Conservation (phyloP, 2,329 filamentous ascomycete species). For the Trichoderma breve region DNA sequence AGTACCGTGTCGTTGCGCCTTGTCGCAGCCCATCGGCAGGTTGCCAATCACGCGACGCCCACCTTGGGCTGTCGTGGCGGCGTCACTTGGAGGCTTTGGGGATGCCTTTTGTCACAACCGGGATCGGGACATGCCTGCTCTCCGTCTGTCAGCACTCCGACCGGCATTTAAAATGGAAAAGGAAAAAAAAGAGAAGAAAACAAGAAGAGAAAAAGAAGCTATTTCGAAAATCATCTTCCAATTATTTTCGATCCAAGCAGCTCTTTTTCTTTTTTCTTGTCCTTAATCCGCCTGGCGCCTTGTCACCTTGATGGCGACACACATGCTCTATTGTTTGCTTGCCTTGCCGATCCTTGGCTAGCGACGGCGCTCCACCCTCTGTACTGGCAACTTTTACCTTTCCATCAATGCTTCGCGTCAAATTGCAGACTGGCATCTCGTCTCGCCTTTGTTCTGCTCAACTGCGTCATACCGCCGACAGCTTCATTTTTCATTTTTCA, state of each 20-base stretch:
- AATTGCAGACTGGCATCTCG: not conserved
- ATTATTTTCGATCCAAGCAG: not conserved
- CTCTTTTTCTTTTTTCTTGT: not conserved
- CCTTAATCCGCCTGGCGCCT: slow-evolving; percentile 6
- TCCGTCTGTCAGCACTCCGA: not conserved
- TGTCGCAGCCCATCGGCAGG: slow-evolving; percentile 14
- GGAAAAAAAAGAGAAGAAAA: not conserved
- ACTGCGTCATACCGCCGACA: not conserved
- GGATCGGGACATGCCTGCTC: not conserved
- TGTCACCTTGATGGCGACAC: slow-evolving; percentile 12
- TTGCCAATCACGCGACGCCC: slow-evolving; percentile 14
- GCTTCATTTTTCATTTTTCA: not conserved
- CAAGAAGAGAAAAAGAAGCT: not conserved
- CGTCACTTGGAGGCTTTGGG: not conserved
- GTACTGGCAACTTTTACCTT: not conserved
- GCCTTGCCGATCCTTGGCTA: slow-evolving; percentile 16
- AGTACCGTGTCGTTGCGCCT: slow-evolving; percentile 13
- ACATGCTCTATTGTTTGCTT: slow-evolving; percentile 14
- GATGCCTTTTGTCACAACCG: not conserved
- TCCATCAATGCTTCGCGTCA: not conserved
- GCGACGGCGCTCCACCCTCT: slow-evolving; percentile 13
- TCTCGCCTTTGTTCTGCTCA: not conserved
- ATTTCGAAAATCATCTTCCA: not conserved
- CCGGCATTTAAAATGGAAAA: not conserved
- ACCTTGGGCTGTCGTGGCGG: slow-evolving; percentile 12